Evolutionary conservation across 2,329 filamentous ascomycete species (phyloP).

Genomic region (Scopulariopsis brevicaulis): DNA sequence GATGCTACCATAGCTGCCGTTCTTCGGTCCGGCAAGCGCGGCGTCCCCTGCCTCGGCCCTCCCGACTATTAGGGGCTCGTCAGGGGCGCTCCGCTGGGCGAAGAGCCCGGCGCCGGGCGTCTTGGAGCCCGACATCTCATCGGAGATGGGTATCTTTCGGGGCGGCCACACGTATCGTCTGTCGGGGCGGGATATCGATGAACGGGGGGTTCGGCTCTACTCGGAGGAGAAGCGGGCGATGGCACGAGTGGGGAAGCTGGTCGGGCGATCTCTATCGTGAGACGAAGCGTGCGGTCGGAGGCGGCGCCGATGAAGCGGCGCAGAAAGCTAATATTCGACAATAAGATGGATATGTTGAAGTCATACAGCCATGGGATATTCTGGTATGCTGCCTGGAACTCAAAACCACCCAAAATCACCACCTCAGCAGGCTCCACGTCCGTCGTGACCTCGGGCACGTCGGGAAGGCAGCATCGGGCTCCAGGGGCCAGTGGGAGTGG

Average conservation of each 20-base stretch:
- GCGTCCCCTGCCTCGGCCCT: not conserved
- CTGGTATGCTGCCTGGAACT: not conserved
- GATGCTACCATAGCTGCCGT: not conserved
- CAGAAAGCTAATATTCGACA: too few relatives aligned
- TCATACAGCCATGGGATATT: not conserved
- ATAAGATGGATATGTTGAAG: not conserved
- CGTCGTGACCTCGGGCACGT: not conserved
- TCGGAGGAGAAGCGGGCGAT: not conserved
- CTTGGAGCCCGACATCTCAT: slow-evolving; percentile 2
- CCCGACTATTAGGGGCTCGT: not conserved
- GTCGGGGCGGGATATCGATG: not conserved
- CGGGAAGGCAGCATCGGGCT: not conserved
- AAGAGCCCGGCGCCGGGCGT: not conserved
- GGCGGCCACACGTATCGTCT: not conserved
- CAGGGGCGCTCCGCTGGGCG: not conserved
- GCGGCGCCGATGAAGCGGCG: not conserved
- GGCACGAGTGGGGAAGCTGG: not conserved
- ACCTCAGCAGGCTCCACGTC: too few relatives aligned
- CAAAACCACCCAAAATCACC: too few relatives aligned
- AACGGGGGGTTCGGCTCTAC: not conserved
- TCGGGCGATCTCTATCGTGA: not conserved
- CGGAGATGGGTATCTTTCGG: not conserved
- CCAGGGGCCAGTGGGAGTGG: not conserved
- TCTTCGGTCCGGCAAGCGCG: not conserved
- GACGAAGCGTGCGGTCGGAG: not conserved